Evolutionary conservation across 768 basidiomycete species (phyloP), one percentile per base, ranked within the genome.

Genomic region (Mycena vitilis): DNA sequence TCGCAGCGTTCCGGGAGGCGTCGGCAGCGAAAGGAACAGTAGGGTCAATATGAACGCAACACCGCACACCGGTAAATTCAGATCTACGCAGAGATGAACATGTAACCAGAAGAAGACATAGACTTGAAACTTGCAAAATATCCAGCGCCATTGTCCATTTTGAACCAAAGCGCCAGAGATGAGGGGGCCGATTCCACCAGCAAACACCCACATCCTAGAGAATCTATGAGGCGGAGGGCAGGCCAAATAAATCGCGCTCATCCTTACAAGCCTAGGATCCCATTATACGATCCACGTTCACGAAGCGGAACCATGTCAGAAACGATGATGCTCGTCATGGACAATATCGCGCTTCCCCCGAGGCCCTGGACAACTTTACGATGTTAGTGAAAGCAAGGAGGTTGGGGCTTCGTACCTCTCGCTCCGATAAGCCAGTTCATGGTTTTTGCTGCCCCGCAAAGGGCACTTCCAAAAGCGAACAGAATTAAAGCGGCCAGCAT

Each of bases 91-190:
- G 7, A 77, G 38, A 81, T 73, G 13, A 30, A 82, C 62, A 58
- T 84, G 83, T 65, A 84, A 71, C 67, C 78, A 2, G 20, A 34
- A 20, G 48, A 37, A 37, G 38, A 23, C 13, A 23, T 10, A 18
- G n/a, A 40, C 16, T 15, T 15, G 40, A 22, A 7, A 57, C 45
- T 37, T 40, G 80, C 80, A 83, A 71, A 83, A 83, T 12, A 83
- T 66, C 82, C 82, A 83, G n/a, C 81, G 73, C 82, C 81, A 82
- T 44, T 76, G 70, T 3, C 77, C 77, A 10, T 55, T 58, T 5
- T 72, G 60, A 11, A 79, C 75, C 12, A 82, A 69, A 23, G 75
- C 75, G 0, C 81, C 81, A 15, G 77, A 79, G 5, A 83, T 70
- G 1, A 81, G 61, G 15, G 82, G 81, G 7, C 77, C 79, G 7